Base-by-base conservation (phyloP, 371 early-diverging fungal genomes). In the Circinella umbellata region DNA sequence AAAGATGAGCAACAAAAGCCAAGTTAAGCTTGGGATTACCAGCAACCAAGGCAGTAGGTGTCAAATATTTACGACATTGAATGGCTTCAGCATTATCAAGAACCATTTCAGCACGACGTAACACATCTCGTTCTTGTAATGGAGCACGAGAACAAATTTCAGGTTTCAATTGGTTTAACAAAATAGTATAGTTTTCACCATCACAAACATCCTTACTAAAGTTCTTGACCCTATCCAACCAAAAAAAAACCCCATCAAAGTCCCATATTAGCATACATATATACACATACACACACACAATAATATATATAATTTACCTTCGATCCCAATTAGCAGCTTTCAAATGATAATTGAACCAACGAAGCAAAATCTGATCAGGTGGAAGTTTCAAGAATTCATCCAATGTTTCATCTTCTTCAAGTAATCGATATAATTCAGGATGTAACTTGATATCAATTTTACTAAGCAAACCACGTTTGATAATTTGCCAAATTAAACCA, bases 331-430 rank as follows among this genome's bases (percentile, higher is more conserved):
- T 92, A 42, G 97, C 96, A 68, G 94, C 95, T 76, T 95, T 95
- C 74, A 98, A 78, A 76, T 98, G 98, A 81, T 96, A 98, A 85
- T 98, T 98, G 88, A 97, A 94, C 99, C 99, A 98, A 69, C 99
- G 86, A 71, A 98, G 79, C 76, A 98, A 83, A 73, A 98, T 97
- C 70, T 94, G 94, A 73, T 98, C 99, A 46, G 95, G 92, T 20
- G 97, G 96, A 54, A 96, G 86, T 73, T 94, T 93, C 53, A 93
- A 80, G 77, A 98, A 93, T 60, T 94, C 93, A 68, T 96, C 96
- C 42, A 98, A 82, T 18, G 92, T 92, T 84, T 98, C 99, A 61
- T 91, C 96, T 39, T 92, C 88, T 71, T 97, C 95, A 70, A 98
- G 80, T 65, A 98, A 85, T 48, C 98, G 92, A 77, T 96, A 97